A percentile compares a stretch with the other conserved stretches of the same genome.
These are phyloP conservation scores for Xylogone sp. DNA, from an alignment of 2,329 filamentous ascomycete genomes.

Conservation along the genomic window DNA sequence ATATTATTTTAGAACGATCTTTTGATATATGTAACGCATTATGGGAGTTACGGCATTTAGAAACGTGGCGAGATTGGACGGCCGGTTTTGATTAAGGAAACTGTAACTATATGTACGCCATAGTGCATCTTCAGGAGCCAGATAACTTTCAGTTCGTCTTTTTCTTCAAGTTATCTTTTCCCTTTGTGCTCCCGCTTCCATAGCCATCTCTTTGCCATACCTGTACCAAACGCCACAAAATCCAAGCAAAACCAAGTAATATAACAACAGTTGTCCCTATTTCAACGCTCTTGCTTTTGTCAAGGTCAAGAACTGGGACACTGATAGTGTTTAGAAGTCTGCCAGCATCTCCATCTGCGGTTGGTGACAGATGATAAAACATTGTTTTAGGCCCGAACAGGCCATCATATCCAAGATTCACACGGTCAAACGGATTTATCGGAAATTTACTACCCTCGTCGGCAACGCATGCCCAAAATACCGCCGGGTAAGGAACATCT, in stretches of 20 bases:
- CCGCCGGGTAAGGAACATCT: slow-evolving; percentile 71
- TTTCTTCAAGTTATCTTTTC: slow-evolving; percentile 13
- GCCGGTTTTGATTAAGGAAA: neutral
- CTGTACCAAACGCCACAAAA: slow-evolving; percentile 44
- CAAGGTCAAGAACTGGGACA: slow-evolving; percentile 63
- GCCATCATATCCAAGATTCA: slow-evolving; percentile 80
- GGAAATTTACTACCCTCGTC: slow-evolving; percentile 63
- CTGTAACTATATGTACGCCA: neutral
- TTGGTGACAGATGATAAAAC: slow-evolving; percentile 74
- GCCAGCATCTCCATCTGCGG: slow-evolving; percentile 4
- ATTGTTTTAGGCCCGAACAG: slow-evolving; percentile 73
- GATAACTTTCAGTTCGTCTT: slow-evolving; percentile 10
- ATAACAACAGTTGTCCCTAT: slow-evolving; percentile 56
- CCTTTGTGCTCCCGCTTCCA: slow-evolving; percentile 7
- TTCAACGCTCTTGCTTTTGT: slow-evolving; percentile 43
- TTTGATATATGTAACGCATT: neutral
- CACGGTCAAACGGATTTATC: slow-evolving; percentile 79
- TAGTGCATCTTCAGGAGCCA: neutral
- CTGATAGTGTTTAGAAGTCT: slow-evolving; percentile 50
- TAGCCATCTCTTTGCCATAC: slow-evolving; percentile 23
- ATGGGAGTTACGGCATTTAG: neutral
- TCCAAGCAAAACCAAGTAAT: slow-evolving; percentile 64
- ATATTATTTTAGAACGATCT: neutral
- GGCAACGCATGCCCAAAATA: slow-evolving; percentile 87
- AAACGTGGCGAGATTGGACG: neutral